Percentiles rank a stretch among this genome's conserved stretches.
Conservation (phyloP, 169 alveolate species). For the Plasmodium fragile region DNA sequence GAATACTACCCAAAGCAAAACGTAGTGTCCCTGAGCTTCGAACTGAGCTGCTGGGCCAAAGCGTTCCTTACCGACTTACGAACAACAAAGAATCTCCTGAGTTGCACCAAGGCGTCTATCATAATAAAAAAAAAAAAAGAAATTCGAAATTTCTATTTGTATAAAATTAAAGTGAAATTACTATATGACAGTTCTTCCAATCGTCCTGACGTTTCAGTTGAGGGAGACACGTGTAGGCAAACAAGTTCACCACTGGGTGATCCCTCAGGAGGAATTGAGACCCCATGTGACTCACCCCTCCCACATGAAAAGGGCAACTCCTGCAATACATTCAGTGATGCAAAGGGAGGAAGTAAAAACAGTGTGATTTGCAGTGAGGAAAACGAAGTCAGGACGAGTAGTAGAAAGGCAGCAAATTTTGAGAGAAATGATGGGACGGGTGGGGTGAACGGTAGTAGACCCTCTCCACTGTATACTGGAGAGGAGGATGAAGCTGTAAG, state of each 20-base stretch:
- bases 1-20: constrained; percentile 66
- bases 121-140: constrained; percentile 25
- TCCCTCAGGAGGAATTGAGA: background rate
- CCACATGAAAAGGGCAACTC: background rate
- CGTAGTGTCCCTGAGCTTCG: constrained; percentile 32
- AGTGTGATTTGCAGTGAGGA: background rate
- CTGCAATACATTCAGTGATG: background rate
- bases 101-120: constrained; percentile 22
- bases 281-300: background rate
- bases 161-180: constrained; percentile 38
- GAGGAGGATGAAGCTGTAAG: background rate
- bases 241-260: background rate
- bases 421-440: background rate
- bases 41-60: constrained; percentile 14
- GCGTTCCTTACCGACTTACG: constrained; percentile 30
- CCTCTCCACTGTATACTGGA: background rate
- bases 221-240: background rate
- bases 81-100: constrained; percentile 13
- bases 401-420: background rate
- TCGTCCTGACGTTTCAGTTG: background rate
- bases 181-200: background rate
- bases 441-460: background rate
- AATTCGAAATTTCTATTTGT: constrained; percentile 23
- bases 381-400: background rate
- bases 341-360: background rate